Base-by-base conservation (phyloP, 108 stramenopile genomes). In the Nitzschia putrida region DNA sequence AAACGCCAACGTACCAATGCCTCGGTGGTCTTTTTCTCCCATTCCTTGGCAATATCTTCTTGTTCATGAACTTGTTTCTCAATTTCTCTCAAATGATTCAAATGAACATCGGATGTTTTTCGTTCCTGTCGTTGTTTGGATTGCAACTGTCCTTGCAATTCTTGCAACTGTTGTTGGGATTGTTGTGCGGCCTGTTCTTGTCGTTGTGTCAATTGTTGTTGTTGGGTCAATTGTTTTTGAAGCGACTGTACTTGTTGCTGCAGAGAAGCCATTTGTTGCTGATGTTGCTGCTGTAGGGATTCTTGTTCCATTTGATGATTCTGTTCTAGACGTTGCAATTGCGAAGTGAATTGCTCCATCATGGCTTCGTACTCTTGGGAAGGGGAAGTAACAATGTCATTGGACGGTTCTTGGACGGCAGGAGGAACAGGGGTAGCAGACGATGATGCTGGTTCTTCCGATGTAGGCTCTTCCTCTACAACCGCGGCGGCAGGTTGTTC, bases 311-410 rank as follows among this genome's bases (percentile, higher is more conserved):
- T 25, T 64, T 78, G 80, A 64, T 90, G 86, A 66, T 90, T 82
- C 53, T 87, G 84, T 52, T 87, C 87, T 55, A 93, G 72, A 39
- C 92, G 86, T 73, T 87, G 74, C 10, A 93, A 55, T 68, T 93
- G 92, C 56, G 78, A 66, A n/a, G 89, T 71, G 60, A 93, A 90
- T 44, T 93, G 79, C 39, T 92, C 82, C 54, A 88, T 24, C 8
- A 83, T 42, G 23, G 77, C 61, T 41, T 71, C 51, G 20, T 49
- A 18, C 1, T 49, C n/a, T 49, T 49, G 47, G 34, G 58, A 60
- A 5, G 58, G 41, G n/a, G 20, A 37, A 24, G 22, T 57, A 24
- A 39, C 65, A n/a, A 23, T 70, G 54, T 66, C 55, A 66, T 47
- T 66, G 45, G 47, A 58, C 49, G 41, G 68, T 69, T 34, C 66